Base-by-base conservation (phyloP, 2,329 filamentous ascomycete species). In the Ramularia collo-cygni region DNA sequence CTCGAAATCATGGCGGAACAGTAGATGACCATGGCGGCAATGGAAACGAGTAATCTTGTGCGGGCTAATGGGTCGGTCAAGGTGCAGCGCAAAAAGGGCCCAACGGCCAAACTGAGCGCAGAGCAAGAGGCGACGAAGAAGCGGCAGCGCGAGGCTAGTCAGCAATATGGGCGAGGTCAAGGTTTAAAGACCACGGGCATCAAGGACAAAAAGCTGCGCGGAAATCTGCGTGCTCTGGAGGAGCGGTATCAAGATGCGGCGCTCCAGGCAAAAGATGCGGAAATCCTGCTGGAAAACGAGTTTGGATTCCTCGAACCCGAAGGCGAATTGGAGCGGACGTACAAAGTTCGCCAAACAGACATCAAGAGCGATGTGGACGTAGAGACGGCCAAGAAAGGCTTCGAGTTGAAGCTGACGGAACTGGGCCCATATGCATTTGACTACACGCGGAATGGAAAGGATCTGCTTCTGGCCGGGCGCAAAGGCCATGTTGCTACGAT, bases 401-500 rank as follows among this genome's bases (percentile, higher is more conserved):
- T 98, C 58, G 89, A 95, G 49, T 68, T 98, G 55, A 88, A 84
- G 56, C 68, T 98, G 40, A 79, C 86, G 29, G 74, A 81, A 14
- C 68, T 95, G 21, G 92, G 92, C 0, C 92, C 92, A 1, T 98
- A 98, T 57, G 70, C 81, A 1, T 83, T 81, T 59, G 87, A 95
- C 52, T 98, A 95, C 65, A 87, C 86, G 34, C 76, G 87, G 31
- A 96, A 94, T 58, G 92, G 92, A 34, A 77, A 85, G 50, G 81
- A 93, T 55, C 67, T 98, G 47, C 68, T 98, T 38, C 72, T 98
- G 24, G 88, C 83, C 9, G 89, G 92, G 18, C 75, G 87, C 44
- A 95, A 95, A 65, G 92, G 92, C 10, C 92, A 98, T 77, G 72
- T 98, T 50, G 90, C 92, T 41, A 90, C 85, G 1, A 93, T 96